Evolutionary conservation across 1,139 yeast genomes (phyloP).

Genomic region (Nakaseomyces uthaithaninus): DNA sequence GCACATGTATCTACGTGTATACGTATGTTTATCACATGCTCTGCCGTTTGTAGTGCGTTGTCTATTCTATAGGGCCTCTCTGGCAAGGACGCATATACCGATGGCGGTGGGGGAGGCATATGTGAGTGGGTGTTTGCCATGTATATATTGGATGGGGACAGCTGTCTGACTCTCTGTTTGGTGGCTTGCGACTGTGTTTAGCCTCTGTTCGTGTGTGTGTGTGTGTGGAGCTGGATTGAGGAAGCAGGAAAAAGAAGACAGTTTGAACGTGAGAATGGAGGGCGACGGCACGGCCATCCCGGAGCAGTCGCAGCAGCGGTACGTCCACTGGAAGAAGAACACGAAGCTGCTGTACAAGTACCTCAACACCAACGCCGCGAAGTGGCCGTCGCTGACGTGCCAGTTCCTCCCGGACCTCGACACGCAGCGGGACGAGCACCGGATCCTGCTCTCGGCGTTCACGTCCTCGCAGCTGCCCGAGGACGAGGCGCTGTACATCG

Average conservation of each 20-base stretch:
- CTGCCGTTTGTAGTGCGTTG: no score
- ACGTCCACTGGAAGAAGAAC: constrained; percentile 68
- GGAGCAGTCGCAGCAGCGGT: constrained; percentile 43
- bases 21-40: no score
- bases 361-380: constrained; percentile 62
- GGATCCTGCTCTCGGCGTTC: constrained; percentile 29
- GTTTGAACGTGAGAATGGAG: neutral
- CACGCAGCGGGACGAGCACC: constrained; percentile 23
- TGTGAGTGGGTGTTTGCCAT: no score
- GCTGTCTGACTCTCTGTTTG: no score
- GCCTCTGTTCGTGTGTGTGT: no score
- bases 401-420: constrained; percentile 57
- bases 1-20: no score
- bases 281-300: constrained; percentile 13
- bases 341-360: constrained; percentile 67
- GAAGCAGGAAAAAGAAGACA: constrained; percentile 3
- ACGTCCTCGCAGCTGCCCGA: constrained; percentile 32
- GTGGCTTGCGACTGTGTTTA: no score
- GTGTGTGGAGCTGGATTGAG: no score
- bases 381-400: constrained; percentile 78
- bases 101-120: no score
- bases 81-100: no score
- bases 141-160: no score
- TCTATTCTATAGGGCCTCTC: no score
- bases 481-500: constrained; percentile 29